Evolutionary conservation across 2,329 filamentous ascomycete species (phyloP).

Genomic region (Trichoderma brevicompactum): DNA sequence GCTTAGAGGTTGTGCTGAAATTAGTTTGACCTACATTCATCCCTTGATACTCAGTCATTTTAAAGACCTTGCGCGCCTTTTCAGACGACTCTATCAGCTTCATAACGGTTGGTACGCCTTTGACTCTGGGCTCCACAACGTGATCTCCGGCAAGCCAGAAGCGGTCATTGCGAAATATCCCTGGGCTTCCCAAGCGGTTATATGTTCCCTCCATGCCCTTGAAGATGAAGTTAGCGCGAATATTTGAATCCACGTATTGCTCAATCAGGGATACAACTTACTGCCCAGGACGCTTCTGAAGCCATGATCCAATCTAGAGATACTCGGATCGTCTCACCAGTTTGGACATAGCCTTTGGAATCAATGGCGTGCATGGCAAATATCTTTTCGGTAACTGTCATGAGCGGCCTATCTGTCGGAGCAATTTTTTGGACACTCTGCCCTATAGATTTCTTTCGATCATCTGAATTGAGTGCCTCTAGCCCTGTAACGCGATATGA

Average conservation of each 20-base stretch:
- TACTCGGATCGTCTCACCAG: conserved; percentile 48
- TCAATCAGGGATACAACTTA: not conserved
- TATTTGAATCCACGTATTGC: not conserved
- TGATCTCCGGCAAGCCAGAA: conserved; percentile 57
- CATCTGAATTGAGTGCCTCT: conserved; percentile 23
- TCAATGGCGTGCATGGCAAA: conserved; percentile 49
- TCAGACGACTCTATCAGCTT: conserved; percentile 45
- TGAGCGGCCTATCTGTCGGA: conserved; percentile 36
- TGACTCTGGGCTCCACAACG: conserved; percentile 50
- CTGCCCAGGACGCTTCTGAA: conserved; percentile 48
- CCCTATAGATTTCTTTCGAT: not conserved
- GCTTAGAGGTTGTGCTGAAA: conserved; percentile 35
- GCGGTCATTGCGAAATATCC: conserved; percentile 54
- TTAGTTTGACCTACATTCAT: conserved; percentile 47
- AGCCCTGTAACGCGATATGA: not conserved
- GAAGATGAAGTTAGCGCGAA: not conserved
- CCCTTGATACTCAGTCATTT: conserved; percentile 37
- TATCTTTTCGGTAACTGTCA: conserved; percentile 52
- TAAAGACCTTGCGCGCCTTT: conserved; percentile 28
- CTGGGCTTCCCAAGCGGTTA: conserved; percentile 45
- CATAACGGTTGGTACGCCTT: conserved; percentile 42
- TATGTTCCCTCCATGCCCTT: conserved; percentile 48
- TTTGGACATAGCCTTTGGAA: conserved; percentile 40
- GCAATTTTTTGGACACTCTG: not conserved
- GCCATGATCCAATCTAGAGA: conserved; percentile 53